phyloP scores from a whole-genome alignment of 768 basidiomycete species.

The Rhodotorula graminis region DNA sequence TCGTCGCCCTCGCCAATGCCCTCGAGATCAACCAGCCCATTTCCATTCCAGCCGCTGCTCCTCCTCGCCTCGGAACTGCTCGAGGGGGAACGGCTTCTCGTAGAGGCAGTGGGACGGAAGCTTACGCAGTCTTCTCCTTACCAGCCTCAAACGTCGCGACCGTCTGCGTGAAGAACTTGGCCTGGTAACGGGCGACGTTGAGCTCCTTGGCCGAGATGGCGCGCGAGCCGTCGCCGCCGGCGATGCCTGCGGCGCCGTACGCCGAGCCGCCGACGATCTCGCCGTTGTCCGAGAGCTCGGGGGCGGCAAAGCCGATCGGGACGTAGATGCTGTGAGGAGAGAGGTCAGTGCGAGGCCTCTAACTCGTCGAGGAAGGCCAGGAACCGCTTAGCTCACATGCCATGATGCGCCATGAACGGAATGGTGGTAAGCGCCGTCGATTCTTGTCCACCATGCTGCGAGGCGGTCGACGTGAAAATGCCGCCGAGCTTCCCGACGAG shows the following conservation, averaged over 20 bases:
- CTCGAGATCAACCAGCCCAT: no score
- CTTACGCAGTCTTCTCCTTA: constrained; percentile 35
- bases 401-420: constrained; percentile 57
- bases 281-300: constrained; percentile 50
- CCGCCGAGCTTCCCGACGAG: constrained; percentile 68
- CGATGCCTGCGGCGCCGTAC: constrained; percentile 61
- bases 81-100: neutral
- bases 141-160: constrained; percentile 32
- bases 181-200: constrained; percentile 33
- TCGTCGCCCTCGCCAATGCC: neutral
- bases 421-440: constrained; percentile 48
- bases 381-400: neutral
- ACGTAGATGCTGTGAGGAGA: constrained; percentile 52
- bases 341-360: constrained; percentile 57
- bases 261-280: constrained; percentile 57
- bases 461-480: constrained; percentile 69
- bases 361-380: constrained; percentile 47
- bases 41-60: neutral
- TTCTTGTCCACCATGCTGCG: constrained; percentile 47
- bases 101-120: no score
- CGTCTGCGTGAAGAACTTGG: constrained; percentile 16
- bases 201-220: constrained; percentile 36
- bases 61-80: neutral
- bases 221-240: constrained; percentile 45
- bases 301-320: constrained; percentile 63